A percentile compares a stretch with the other conserved stretches of the same genome.
Conservation (phyloP, 1,284 basidiomycete species). For the Melanopsichium pennsylvanicum region DNA sequence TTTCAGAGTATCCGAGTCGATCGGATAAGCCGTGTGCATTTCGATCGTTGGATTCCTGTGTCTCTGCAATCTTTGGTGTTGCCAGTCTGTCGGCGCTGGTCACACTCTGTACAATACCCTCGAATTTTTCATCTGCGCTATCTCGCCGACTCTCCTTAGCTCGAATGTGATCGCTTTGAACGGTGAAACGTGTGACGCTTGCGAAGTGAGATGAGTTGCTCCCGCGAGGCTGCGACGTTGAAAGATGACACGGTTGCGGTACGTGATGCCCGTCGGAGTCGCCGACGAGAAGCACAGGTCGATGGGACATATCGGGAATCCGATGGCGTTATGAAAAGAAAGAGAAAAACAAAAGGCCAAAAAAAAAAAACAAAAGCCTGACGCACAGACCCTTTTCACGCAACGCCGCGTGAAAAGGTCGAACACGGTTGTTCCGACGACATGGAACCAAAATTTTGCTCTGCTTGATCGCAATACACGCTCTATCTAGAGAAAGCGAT, state of each 20-base stretch:
- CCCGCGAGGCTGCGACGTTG: too few relatives aligned
- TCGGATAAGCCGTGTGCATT: constrained; percentile 2
- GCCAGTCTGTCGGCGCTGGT: too few relatives aligned
- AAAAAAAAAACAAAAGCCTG: not conserved
- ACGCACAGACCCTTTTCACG: constrained; percentile 16
- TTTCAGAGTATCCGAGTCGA: not conserved
- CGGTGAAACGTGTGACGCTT: too few relatives aligned
- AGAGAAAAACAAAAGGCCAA: not conserved
- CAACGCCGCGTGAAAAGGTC: not conserved
- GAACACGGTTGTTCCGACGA: not conserved
- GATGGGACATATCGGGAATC: not conserved
- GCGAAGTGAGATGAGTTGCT: too few relatives aligned
- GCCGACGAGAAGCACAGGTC: too few relatives aligned
- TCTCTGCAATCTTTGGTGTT: constrained; percentile 14
- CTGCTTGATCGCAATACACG: too few relatives aligned
- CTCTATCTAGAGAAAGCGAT: too few relatives aligned
- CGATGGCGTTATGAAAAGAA: too few relatives aligned
- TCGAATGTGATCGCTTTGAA: not conserved
- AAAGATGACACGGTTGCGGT: too few relatives aligned
- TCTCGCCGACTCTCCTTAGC: not conserved
- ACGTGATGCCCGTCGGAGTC: too few relatives aligned
- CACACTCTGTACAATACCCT: constrained; percentile 46
- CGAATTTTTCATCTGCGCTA: constrained; percentile 8
- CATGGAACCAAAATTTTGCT: too few relatives aligned
- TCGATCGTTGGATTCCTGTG: not conserved